Conservation (phyloP, 805 yeast genomes). For the Candida morakotiae region DNA sequence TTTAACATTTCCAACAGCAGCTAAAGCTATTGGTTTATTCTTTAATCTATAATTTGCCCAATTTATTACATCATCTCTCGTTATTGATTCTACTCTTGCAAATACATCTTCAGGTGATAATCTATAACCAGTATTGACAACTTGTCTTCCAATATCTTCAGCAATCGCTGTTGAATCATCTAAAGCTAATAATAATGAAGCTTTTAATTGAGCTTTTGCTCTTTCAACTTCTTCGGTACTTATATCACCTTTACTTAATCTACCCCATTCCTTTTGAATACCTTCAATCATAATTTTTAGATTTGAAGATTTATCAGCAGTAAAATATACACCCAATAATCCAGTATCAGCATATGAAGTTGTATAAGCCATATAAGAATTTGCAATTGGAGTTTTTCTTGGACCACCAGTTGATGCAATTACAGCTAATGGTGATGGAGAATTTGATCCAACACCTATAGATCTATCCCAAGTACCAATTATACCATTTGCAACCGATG, state of each 20-base stretch:
- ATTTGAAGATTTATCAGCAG: conserved; percentile 70
- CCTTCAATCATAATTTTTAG: conserved; percentile 68
- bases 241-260: conserved; percentile 74
- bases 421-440: conserved; percentile 81
- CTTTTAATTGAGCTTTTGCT: conserved; percentile 92
- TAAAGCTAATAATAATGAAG: conserved; percentile 79
- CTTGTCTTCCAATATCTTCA: conserved; percentile 96
- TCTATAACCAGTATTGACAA: conserved; percentile 87
- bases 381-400: conserved; percentile 67
- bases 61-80: conserved; percentile 70
- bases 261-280: conserved; percentile 81
- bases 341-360: conserved; percentile 98
- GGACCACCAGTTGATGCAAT: conserved; percentile 57
- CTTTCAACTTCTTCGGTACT: conserved; percentile 85
- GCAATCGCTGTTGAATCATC: conserved; percentile 96
- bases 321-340: conserved; percentile 92
- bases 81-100: conserved; percentile 69
- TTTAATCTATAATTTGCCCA: conserved; percentile 85
- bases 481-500: conserved; percentile 92
- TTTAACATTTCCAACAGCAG: conserved; percentile 82
- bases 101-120: conserved; percentile 72
- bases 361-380: conserved; percentile 93
- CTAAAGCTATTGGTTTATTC: conserved; percentile 79
- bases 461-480: conserved; percentile 98
- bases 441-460: conserved; percentile 73